A percentile compares a stretch with the other conserved stretches of the same genome.
Conservation (phyloP, 2,329 filamentous ascomycete genomes). For the Kalaharituber pfeilii region DNA sequence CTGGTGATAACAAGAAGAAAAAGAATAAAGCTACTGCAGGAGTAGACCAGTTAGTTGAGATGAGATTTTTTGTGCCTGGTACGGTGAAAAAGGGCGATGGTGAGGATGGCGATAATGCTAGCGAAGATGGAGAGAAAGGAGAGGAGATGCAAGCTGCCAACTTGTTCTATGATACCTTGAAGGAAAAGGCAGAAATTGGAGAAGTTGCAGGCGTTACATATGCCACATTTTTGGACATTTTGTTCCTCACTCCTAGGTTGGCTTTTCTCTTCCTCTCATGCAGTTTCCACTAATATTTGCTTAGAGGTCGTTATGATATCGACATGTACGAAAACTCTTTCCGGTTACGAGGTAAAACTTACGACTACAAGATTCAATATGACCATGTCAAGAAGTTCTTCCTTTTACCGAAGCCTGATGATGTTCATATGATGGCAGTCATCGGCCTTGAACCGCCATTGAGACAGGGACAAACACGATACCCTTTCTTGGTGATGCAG, state of each 20-base stretch:
- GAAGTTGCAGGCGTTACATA: conserved; percentile 98
- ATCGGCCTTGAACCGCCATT: conserved; percentile 88
- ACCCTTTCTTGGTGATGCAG: conserved; percentile 98
- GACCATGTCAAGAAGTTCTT: conserved; percentile 98
- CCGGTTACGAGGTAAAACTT: conserved; percentile 92
- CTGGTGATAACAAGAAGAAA: conserved; percentile 47
- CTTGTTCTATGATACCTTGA: conserved; percentile 93
- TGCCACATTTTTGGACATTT: conserved; percentile 87
- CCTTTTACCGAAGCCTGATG: conserved; percentile 95
- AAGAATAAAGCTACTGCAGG: conserved; percentile 82
- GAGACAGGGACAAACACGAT: conserved; percentile 90
- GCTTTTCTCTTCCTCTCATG: conserved; percentile 19
- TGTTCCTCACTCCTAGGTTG: conserved; percentile 87
- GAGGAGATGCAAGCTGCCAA: conserved; percentile 91
- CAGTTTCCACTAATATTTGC: conserved; percentile 6
- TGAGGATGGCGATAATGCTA: conserved; percentile 44
- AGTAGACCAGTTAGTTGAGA: conserved; percentile 86
- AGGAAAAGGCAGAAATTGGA: conserved; percentile 97
- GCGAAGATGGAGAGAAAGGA: conserved; percentile 38
- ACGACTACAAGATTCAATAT: conserved; percentile 99
- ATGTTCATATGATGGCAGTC: conserved; percentile 85
- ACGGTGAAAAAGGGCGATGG: conserved; percentile 57
- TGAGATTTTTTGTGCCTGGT: conserved; percentile 96
- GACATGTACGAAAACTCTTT: conserved; percentile 99
- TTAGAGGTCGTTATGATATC: conserved; percentile 94